Conservation (phyloP, 345 rosid species). For the Pugionium dolabratum region DNA sequence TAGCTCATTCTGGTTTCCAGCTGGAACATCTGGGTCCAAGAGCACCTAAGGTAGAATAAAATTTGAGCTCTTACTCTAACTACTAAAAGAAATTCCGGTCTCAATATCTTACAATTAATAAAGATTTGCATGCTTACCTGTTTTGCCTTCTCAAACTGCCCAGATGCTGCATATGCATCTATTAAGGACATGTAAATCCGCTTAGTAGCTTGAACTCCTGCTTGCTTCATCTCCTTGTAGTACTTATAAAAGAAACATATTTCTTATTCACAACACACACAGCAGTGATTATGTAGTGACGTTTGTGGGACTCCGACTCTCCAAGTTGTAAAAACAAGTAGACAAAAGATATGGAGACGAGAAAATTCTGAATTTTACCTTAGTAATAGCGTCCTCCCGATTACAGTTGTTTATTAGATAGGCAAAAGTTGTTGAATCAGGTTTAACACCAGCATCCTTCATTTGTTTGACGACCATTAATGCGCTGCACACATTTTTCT, state of each 20-base stretch:
- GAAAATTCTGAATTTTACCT: conserved; percentile 51
- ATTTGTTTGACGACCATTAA: conserved; percentile 64
- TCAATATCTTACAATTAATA: conserved; percentile 13
- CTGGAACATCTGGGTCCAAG: conserved; percentile 48
- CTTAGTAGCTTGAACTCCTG: conserved; percentile 56
- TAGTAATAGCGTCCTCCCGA: conserved; percentile 56
- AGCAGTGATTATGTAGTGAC: conserved; percentile 3
- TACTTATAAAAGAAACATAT: conserved; percentile 50
- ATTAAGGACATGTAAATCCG: conserved; percentile 65
- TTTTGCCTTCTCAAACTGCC: conserved; percentile 80
- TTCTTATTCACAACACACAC: not conserved
- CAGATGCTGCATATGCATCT: conserved; percentile 70
- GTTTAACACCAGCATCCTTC: conserved; percentile 63
- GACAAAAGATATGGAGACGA: conserved; percentile 6
- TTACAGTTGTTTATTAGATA: conserved; percentile 57
- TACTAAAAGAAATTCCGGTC: not conserved
- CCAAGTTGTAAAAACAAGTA: not conserved
- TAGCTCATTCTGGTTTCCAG: conserved; percentile 51
- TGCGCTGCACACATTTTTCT: conserved; percentile 65
- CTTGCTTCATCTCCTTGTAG: conserved; percentile 49
- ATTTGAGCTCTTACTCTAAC: not conserved
- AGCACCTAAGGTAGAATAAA: conserved; percentile 50
- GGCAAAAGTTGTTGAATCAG: conserved; percentile 69
- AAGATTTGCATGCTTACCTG: conserved; percentile 50
- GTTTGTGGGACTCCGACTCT: not conserved